Evolutionary conservation across 305 asterid genomes (phyloP), one percentile per base, ranked within the genome.

Genomic region (Salvia sclarea): DNA sequence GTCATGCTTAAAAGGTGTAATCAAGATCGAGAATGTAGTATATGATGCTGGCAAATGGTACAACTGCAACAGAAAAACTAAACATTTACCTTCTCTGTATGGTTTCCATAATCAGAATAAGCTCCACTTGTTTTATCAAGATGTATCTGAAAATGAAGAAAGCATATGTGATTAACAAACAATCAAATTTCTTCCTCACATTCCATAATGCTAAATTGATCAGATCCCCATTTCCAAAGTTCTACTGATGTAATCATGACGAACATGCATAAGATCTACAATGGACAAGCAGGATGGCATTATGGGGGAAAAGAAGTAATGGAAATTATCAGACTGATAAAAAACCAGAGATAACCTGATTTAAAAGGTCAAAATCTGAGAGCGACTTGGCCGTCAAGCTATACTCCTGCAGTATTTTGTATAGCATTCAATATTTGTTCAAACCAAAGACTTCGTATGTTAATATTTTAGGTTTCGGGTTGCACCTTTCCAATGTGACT

Each of bases 71-170:
- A 45, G 48, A 53, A 64, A 72, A 64, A 22, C 41, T 60, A 71
- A 69, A 66, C 77, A 24, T 21, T 66, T 76, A 92, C 98, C 97
- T 83, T 84, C 78, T 94, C 96, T 14, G 96, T 81, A 71, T 94
- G 99, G 82, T 87, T 84, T 61, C 99, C 99, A 70, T 82, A 94
- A 82, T 94, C 99, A 82, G 83, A 89, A 84, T 94, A 94, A 70
- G 90, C 89, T 81, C 96, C 97, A 49, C 62, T 62, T 25, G 17
- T 69, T 52, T 76, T 24, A 80, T 94, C 96, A 68, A 94, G 84
- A 85, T 94, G 96, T 92, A 94, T 81, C 99, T 94, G 87, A 56
- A 65, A 75, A 66, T 69, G 60, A 68, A 57, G 72, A 20, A 45
- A 74, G 37, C 2, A 12, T n/a, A 48, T 61, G 43, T 79, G 64